A percentile compares a stretch with the other conserved stretches of the same genome.
These are phyloP conservation scores for Ulvella scutata DNA, from an alignment of 139 green algal species.

Conservation along the genomic window DNA sequence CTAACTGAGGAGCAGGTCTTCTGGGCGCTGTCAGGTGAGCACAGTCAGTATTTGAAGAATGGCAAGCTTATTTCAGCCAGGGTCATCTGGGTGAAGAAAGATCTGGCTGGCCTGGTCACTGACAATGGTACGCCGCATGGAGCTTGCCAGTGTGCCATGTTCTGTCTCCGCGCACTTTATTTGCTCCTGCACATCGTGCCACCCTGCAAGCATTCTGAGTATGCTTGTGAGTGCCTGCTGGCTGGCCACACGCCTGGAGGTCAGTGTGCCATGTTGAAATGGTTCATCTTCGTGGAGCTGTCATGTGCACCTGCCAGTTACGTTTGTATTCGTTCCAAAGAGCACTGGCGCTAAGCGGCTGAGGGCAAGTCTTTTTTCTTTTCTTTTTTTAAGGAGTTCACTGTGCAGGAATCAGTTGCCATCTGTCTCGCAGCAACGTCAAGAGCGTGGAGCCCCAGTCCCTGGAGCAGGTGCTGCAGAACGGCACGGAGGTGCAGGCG, in stretches of 20 bases:
- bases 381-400: too few species aligned
- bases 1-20: conserved; percentile 33
- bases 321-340: too few species aligned
- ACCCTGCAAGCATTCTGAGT: too few species aligned
- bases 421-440: neutral
- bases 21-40: conserved; percentile 39
- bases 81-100: conserved; percentile 16
- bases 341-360: too few species aligned
- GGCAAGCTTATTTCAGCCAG: conserved; percentile 10
- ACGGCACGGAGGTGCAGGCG: neutral
- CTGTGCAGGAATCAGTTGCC: neutral
- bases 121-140: neutral
- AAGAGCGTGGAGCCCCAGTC: neutral
- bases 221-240: too few species aligned
- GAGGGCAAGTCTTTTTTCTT: neutral
- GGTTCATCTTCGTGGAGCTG: too few species aligned
- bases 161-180: too few species aligned
- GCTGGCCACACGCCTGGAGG: too few species aligned
- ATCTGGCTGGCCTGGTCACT: neutral
- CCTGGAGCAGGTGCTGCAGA: neutral
- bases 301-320: too few species aligned
- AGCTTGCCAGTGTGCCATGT: neutral
- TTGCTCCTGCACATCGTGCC: too few species aligned
- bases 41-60: conserved; percentile 20
- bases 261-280: too few species aligned